Evolutionary conservation across 768 basidiomycete genomes (phyloP).

Genomic region (Leccinum uliginosum): DNA sequence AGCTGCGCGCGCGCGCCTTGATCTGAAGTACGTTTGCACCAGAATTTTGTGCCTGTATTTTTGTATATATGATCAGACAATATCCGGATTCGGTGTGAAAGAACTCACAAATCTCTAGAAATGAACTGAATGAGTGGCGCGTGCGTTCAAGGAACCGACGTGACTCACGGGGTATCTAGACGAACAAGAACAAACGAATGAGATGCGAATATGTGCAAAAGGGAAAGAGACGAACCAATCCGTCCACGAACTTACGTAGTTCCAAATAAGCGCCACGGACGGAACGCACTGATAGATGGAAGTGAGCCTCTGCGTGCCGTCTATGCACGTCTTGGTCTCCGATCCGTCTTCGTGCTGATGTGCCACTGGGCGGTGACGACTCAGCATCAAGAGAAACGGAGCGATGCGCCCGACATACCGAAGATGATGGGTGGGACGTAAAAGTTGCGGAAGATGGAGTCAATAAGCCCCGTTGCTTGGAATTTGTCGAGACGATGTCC

Average conservation of each 20-base stretch:
- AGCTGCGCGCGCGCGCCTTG: slow-evolving; percentile 26
- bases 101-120: slow-evolving; percentile 42
- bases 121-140: not conserved
- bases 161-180: slow-evolving; percentile 54
- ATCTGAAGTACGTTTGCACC: slow-evolving; percentile 35
- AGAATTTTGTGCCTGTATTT: slow-evolving; percentile 42
- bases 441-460: slow-evolving; percentile 74
- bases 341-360: slow-evolving; percentile 54
- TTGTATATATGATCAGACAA: slow-evolving; percentile 1
- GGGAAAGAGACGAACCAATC: slow-evolving; percentile 45
- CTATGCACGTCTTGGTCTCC: slow-evolving; percentile 65
- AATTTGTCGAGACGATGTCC: slow-evolving; percentile 79
- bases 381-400: no score
- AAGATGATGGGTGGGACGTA: slow-evolving; percentile 81
- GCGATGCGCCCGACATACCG: slow-evolving; percentile 32
- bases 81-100: not conserved
- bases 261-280: not conserved
- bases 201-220: slow-evolving; percentile 1
- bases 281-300: slow-evolving; percentile 59
- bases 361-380: slow-evolving; percentile 36
- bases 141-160: not conserved
- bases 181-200: slow-evolving; percentile 1
- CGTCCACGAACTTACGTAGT: slow-evolving; percentile 57
- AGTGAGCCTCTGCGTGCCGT: slow-evolving; percentile 78
- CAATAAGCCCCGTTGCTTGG: slow-evolving; percentile 69